These are phyloP conservation scores for Aureobasidium melanogenum DNA, from an alignment of 2,329 filamentous ascomycete species.

Conservation along the genomic window DNA sequence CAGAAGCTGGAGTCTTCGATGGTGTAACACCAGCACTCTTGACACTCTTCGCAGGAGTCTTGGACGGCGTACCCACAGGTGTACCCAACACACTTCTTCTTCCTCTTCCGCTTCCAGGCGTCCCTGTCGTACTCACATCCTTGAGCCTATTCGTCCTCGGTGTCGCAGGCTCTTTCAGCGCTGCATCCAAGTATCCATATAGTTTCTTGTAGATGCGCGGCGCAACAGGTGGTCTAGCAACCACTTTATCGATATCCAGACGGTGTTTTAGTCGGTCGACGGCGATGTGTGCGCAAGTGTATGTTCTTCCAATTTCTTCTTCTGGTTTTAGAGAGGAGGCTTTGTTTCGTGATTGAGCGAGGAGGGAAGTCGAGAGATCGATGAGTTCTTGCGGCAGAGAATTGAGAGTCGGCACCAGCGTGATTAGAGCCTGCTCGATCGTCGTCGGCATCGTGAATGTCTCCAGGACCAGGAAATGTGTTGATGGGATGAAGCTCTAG, in stretches of 20 bases:
- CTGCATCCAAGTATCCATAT: constrained; percentile 68
- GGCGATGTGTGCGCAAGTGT: constrained; percentile 80
- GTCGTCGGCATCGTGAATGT: constrained; percentile 54
- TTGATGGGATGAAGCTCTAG: background rate
- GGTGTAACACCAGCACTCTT: constrained; percentile 1
- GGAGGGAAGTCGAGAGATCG: constrained; percentile 61
- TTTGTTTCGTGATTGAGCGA: constrained; percentile 71
- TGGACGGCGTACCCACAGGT: background rate
- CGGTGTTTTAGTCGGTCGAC: constrained; percentile 75
- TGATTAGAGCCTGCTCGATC: constrained; percentile 64
- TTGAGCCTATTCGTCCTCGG: constrained; percentile 27
- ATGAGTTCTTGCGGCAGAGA: constrained; percentile 61
- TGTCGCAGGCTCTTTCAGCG: constrained; percentile 40
- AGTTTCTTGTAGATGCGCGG: constrained; percentile 77
- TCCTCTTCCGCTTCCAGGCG: background rate
- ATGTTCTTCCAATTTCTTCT: constrained; percentile 77
- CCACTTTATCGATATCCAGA: constrained; percentile 68
- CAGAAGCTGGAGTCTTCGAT: background rate
- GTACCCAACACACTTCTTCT: background rate
- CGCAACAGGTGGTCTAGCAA: constrained; percentile 66
- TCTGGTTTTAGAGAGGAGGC: constrained; percentile 72
- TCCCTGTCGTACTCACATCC: background rate
- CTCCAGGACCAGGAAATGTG: background rate
- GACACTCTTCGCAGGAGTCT: background rate
- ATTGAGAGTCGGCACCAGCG: constrained; percentile 64